Conservation (phyloP, 2,329 filamentous ascomycete species). For the Cylindrodendrum hubeiense region DNA sequence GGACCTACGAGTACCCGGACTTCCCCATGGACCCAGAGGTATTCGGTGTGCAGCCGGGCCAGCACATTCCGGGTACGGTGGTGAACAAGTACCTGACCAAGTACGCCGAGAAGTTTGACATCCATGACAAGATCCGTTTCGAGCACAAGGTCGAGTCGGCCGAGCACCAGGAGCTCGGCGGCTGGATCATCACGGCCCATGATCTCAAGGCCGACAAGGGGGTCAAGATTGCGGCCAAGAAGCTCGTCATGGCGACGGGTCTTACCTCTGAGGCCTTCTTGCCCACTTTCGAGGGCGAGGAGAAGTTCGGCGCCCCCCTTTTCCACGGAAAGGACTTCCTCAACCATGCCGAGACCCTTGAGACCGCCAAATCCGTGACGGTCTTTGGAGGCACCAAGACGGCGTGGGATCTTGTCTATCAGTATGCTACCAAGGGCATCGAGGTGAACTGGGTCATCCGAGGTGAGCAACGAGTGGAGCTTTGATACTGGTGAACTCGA, state of each 20-base stretch:
- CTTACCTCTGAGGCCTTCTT: conserved; percentile 62
- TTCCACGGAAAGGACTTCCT: conserved; percentile 64
- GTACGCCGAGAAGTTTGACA: conserved; percentile 58
- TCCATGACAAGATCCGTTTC: conserved; percentile 55
- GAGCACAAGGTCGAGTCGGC: conserved; percentile 55
- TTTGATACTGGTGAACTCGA: not conserved
- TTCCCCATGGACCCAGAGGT: conserved; percentile 74
- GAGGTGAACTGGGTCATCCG: conserved; percentile 72
- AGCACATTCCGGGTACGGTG: conserved; percentile 62
- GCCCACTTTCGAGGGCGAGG: conserved; percentile 60
- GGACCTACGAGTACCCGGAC: conserved; percentile 80
- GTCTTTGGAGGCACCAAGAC: conserved; percentile 75
- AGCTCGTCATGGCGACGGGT: conserved; percentile 68
- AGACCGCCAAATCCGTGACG: conserved; percentile 58
- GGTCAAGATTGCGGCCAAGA: conserved; percentile 54
- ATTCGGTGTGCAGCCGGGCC: conserved; percentile 59
- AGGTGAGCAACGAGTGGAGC: conserved; percentile 46
- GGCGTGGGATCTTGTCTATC: conserved; percentile 74
- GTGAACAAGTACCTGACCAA: conserved; percentile 62
- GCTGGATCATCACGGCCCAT: conserved; percentile 52
- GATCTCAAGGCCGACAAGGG: conserved; percentile 28
- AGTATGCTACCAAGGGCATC: conserved; percentile 67
- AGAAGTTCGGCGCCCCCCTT: conserved; percentile 58
- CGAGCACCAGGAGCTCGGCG: conserved; percentile 55
- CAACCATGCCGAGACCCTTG: conserved; percentile 54